A percentile compares a stretch with the other conserved stretches of the same genome.
Evolutionary conservation across 176 grass and related monocot species (phyloP).

Genomic region (Pontederia paniculata): DNA sequence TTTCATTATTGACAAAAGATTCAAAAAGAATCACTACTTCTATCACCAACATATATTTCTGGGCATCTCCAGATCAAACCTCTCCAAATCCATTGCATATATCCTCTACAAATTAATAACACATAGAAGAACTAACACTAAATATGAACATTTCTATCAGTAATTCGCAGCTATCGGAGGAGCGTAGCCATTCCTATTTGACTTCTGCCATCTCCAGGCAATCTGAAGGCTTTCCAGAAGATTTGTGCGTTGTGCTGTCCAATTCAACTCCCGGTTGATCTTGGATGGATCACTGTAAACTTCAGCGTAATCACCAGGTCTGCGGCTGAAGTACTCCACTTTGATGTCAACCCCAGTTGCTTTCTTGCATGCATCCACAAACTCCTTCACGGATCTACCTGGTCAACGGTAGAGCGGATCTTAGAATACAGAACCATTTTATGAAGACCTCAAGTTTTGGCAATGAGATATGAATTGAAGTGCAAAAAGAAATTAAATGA

Average conservation of each 20-base stretch:
- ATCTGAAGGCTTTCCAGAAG: constrained; percentile 60
- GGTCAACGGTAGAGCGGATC: neutral
- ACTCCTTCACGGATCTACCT: constrained; percentile 90
- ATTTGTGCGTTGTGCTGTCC: constrained; percentile 62
- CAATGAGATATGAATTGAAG: no score
- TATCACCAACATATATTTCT: no score
- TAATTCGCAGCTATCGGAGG: constrained; percentile 35
- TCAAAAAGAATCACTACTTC: no score
- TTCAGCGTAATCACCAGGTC: constrained; percentile 76
- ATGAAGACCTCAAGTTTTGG: no score
- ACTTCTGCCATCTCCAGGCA: constrained; percentile 81
- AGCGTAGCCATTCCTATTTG: constrained; percentile 52
- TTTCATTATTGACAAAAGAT: no score
- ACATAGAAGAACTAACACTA: neutral
- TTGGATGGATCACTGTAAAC: no score
- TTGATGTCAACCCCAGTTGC: constrained; percentile 71
- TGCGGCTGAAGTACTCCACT: constrained; percentile 55
- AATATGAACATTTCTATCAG: constrained; percentile 16
- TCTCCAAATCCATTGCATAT: no score
- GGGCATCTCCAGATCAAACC: no score
- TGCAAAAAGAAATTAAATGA: no score
- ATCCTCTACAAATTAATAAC: neutral
- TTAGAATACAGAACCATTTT: neutral
- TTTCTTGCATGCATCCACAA: constrained; percentile 83
- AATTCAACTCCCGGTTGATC: constrained; percentile 72